Evolutionary conservation across 768 basidiomycete genomes (phyloP), one percentile per base, ranked within the genome.

Genomic region (Tricholoma furcatifolium): DNA sequence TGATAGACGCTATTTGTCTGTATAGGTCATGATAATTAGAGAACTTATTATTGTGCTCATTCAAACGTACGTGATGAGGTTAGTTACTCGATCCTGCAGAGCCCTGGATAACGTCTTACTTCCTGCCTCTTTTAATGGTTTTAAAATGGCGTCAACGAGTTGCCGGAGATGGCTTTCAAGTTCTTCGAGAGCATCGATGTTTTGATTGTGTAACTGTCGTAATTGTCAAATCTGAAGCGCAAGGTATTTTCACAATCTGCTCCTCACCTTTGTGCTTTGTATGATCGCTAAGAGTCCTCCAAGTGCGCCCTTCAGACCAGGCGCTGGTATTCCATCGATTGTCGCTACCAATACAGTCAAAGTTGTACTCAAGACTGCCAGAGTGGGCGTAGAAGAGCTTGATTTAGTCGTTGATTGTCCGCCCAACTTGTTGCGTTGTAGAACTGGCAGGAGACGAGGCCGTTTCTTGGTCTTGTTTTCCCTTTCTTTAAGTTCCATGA

Each of bases 121-220:
- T 14, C 52, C 52, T n/a, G 52, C 52, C 12, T 39, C 18, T 32
- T 47, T 47, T 10, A 53, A 46, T 38, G 52, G 52, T 17, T 41
- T 53, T 18, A 53, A 38, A 21, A 53, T 43, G 8, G 45, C 46
- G 27, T 53, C 45, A 39, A 47, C 43, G 40, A 53, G 36, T 15
- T 53, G 52, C 30, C 24, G 36, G 14, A 53, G 39, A 18, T 53
- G 45, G 6, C 14, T 15, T 24, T 53, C 52, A 18, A 53, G 18
- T 47, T 53, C 52, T 41, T 47, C 38, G n/a, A 53, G 34, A 9
- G 52, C 52, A 15, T 53, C 52, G 11, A 34, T 31, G 34, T 53
- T 53, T 30, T 53, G 52, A 27, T 24, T 53, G 31, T 53, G 52
- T 23, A 53, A 40, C 52, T 53, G 34, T 41, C n/a, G n/a, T n/a